These are phyloP conservation scores for Naganishia liquefaciens DNA, from an alignment of 1,284 basidiomycete species.

Conservation along the genomic window DNA sequence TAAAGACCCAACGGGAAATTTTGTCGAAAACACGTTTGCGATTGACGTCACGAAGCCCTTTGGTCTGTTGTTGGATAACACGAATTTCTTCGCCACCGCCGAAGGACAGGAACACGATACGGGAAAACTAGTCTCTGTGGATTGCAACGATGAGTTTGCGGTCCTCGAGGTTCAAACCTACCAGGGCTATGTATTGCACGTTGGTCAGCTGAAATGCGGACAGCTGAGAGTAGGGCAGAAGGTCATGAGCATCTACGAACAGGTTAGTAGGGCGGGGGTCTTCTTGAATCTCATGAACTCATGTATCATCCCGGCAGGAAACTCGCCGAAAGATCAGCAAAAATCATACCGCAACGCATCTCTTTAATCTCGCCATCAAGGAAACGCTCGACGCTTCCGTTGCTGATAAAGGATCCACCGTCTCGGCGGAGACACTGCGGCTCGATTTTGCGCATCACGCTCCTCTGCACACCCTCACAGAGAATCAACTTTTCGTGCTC, in stretches of 20 bases:
- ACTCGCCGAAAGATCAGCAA: slow-evolving; percentile 93
- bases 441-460: slow-evolving; percentile 96
- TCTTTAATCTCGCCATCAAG: slow-evolving; percentile 90
- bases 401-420: slow-evolving; percentile 96
- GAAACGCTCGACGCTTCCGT: slow-evolving; percentile 95
- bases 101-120: slow-evolving; percentile 98
- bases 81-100: slow-evolving; percentile 97
- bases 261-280: slow-evolving; percentile 58
- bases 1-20: slow-evolving; percentile 73
- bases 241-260: slow-evolving; percentile 73
- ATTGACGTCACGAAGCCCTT: slow-evolving; percentile 67
- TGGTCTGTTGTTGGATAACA: slow-evolving; percentile 86
- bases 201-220: slow-evolving; percentile 79
- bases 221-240: slow-evolving; percentile 67
- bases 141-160: slow-evolving; percentile 86
- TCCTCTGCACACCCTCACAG: no score
- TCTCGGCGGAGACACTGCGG: slow-evolving; percentile 89
- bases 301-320: slow-evolving; percentile 65
- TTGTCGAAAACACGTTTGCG: slow-evolving; percentile 68
- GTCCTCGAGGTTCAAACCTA: slow-evolving; percentile 89
- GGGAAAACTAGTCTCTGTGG: slow-evolving; percentile 88
- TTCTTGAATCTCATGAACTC: no score
- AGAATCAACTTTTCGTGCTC: no score
- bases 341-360: slow-evolving; percentile 98
- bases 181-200: slow-evolving; percentile 84